Evolutionary conservation across 176 grass and related monocot species (phyloP), one percentile per base, ranked within the genome.

Genomic region (Cenchrus fungigraminus): DNA sequence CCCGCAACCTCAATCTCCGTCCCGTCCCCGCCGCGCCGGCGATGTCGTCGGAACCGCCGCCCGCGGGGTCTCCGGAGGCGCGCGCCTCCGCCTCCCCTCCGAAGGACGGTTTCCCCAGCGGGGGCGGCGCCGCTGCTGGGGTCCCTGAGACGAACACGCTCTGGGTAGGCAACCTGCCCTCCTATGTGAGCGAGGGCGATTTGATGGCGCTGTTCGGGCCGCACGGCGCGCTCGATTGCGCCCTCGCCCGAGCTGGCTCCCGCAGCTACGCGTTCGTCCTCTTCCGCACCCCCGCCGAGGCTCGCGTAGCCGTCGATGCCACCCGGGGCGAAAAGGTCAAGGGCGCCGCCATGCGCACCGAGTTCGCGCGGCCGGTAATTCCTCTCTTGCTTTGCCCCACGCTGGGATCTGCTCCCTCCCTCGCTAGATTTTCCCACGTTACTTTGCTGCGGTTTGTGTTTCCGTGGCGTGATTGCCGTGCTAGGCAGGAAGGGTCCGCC

Each of bases 191-290:
- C 58, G 94, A 94, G 68, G 50, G 62, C 65, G 94, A 97, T 12
- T 72, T 97, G 54, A 81, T 97, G 89, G 75, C 64, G 6, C 52
- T 71, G 28, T 94, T 92, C 51, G 42, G 59, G 1, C 82, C 80
- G 42, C 84, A 89, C 82, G 88, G 88, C 54, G 97, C 90, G 6
- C 90, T 98, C 57, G 93, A 98, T 86, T 98, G 88, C 84, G 71
- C 76, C 62, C 69, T 89, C 22, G 86, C 82, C 20, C 87, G 84
- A 25, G 79, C 88, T 16, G 89, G 88, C 12, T 67, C 88, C 37
- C 89, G 97, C 56, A 89, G 86, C 84, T 96, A 98, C 86, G 73
- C 97, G 12, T 98, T 98, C 81, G 62, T 92, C 40, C 88, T 95
- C n/a, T 98, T 96, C 85, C 97, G 88, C 54, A 31, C 51, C 76